Percentiles rank a stretch among this genome's conserved stretches.
phyloP scores from a whole-genome alignment of 345 rosid genomes.

The Salix exigua region DNA sequence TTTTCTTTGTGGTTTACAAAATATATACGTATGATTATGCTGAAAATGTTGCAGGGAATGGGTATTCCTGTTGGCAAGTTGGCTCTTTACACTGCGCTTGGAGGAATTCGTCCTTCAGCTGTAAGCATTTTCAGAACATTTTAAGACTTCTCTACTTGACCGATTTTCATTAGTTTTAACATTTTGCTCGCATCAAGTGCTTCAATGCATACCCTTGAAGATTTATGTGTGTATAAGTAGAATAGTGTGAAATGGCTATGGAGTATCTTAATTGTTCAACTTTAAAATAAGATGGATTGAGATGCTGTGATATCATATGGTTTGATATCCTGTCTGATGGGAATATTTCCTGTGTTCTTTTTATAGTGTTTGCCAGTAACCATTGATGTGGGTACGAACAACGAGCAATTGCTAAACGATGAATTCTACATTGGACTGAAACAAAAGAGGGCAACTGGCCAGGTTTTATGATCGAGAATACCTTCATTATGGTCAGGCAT shows the following conservation, averaged over 20 bases:
- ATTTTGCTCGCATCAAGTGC: background rate
- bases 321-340: constrained; percentile 1
- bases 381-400: constrained; percentile 90
- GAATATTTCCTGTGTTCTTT: background rate
- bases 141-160: background rate
- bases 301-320: background rate
- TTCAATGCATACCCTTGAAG: background rate
- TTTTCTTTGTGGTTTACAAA: background rate
- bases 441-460: constrained; percentile 74
- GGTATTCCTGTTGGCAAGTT: constrained; percentile 90
- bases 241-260: no score
- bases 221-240: no score
- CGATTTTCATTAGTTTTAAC: background rate
- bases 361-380: constrained; percentile 78
- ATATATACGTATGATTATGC: background rate
- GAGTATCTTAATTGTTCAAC: no score
- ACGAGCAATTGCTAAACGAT: constrained; percentile 69
- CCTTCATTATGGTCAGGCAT: background rate
- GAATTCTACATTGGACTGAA: constrained; percentile 85
- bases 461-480: constrained; percentile 37
- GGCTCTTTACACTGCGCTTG: constrained; percentile 81
- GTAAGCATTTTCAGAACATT: constrained; percentile 37
- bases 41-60: constrained; percentile 58
- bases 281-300: background rate
- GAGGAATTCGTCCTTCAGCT: constrained; percentile 86